Evolutionary conservation across 2,329 filamentous ascomycete genomes (phyloP).

Genomic region (Colletotrichum musae): DNA sequence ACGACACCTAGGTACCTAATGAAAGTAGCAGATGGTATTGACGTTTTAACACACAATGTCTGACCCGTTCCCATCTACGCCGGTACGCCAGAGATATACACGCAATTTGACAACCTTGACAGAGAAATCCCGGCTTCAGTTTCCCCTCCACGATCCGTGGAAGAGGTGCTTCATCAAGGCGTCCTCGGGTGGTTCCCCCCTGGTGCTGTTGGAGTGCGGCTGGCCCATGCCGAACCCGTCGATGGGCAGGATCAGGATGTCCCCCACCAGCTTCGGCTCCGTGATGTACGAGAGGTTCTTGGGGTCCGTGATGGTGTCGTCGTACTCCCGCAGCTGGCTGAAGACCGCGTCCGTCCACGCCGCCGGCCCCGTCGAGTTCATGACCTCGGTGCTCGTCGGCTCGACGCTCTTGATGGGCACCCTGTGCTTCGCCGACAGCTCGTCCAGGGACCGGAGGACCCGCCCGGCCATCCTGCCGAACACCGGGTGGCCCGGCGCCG

Average conservation of each 20-base stretch:
- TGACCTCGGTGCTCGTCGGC: conserved; percentile 47
- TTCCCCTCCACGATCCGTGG: conserved; percentile 1
- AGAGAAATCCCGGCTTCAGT: neutral
- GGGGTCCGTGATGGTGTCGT: conserved; percentile 40
- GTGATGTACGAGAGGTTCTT: conserved; percentile 33
- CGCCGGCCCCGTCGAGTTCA: conserved; percentile 50
- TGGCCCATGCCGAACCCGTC: conserved; percentile 49
- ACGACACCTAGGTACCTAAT: no score
- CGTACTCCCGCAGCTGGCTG: conserved; percentile 44
- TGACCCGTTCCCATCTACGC: neutral
- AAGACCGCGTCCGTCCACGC: conserved; percentile 51
- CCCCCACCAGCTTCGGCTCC: conserved; percentile 40
- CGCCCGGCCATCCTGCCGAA: conserved; percentile 47
- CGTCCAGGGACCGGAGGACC: conserved; percentile 44
- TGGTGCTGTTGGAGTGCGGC: conserved; percentile 46
- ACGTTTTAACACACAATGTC: no score
- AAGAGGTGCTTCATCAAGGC: conserved; percentile 49
- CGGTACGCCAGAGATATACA: neutral
- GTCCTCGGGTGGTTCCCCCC: conserved; percentile 46
- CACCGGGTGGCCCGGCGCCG: conserved; percentile 46
- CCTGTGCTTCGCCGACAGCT: conserved; percentile 23
- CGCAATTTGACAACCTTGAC: neutral
- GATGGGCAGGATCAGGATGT: conserved; percentile 47
- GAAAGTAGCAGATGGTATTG: no score
- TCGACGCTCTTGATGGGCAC: conserved; percentile 35